These are phyloP conservation scores for Inga oerstediana DNA, from an alignment of 306 rosid genomes.

Conservation along the genomic window DNA sequence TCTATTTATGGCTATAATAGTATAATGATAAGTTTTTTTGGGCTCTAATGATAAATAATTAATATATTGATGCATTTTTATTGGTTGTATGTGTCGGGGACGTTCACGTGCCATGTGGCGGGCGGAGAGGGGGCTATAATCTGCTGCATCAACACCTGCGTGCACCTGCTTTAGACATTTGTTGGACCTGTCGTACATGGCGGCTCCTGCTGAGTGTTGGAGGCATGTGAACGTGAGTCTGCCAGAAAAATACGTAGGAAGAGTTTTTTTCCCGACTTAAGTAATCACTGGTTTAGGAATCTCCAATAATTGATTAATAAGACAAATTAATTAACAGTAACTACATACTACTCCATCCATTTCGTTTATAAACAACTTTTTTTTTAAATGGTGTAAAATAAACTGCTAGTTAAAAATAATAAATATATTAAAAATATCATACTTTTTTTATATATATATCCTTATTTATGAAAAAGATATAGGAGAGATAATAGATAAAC, in stretches of 20 bases:
- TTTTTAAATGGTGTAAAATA: no score
- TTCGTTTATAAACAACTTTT: no score
- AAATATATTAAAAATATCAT: no score
- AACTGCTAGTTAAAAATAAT: no score
- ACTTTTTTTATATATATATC: no score
- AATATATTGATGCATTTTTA: neutral
- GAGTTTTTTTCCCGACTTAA: no score
- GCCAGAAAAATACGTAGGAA: no score
- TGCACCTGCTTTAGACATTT: neutral
- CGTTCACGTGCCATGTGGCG: neutral
- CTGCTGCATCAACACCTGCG: neutral
- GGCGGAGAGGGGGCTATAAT: neutral
- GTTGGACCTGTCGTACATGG: neutral
- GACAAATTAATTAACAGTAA: neutral
- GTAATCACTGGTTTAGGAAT: neutral
- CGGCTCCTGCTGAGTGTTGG: neutral
- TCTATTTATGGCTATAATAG: no score
- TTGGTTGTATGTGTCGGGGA: neutral
- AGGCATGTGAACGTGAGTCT: neutral
- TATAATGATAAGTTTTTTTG: neutral
- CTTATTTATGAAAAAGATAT: no score
- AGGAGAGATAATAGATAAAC: no score
- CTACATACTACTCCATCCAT: no score
- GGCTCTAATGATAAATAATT: neutral
- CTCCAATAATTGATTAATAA: neutral